phyloP scores from a whole-genome alignment of 176 grass and related monocot species.

The Oryza glaberrima region DNA sequence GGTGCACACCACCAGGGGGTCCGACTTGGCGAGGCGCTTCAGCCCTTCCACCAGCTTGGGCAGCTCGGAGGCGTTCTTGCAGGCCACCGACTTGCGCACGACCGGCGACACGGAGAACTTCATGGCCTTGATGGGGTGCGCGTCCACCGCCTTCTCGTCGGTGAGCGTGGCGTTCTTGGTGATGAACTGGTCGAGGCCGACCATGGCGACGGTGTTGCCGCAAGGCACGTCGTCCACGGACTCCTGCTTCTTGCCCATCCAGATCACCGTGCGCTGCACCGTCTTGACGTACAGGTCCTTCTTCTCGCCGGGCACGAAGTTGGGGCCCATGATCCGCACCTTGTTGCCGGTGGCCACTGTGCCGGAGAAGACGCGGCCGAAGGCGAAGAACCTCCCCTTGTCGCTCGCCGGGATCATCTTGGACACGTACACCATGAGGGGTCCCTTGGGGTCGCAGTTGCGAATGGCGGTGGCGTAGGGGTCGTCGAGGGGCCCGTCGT shows the following conservation, averaged over 20 bases:
- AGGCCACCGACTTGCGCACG: constrained; percentile 55
- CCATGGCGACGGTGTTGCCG: constrained; percentile 58
- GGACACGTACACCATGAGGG: too few relatives aligned
- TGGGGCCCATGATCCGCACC: constrained; percentile 49
- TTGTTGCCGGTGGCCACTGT: too few relatives aligned
- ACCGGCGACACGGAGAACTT: constrained; percentile 55
- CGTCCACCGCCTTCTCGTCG: constrained; percentile 44
- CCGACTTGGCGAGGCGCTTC: constrained; percentile 55
- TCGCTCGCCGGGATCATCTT: too few relatives aligned
- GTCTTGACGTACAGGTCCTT: constrained; percentile 55
- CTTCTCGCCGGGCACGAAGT: constrained; percentile 57
- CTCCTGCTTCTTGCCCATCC: constrained; percentile 67
- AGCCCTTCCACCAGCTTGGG: constrained; percentile 59
- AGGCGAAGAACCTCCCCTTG: too few relatives aligned
- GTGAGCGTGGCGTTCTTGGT: constrained; percentile 47
- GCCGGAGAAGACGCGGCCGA: too few relatives aligned
- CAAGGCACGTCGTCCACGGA: constrained; percentile 18
- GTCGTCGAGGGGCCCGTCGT: too few relatives aligned
- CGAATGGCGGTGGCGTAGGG: too few relatives aligned
- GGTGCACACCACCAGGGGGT: constrained; percentile 52
- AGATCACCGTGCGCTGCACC: constrained; percentile 64
- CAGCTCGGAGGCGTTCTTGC: constrained; percentile 50
- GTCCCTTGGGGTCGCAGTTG: too few relatives aligned
- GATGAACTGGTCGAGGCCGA: constrained; percentile 61
- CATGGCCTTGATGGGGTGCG: constrained; percentile 51